Evolutionary conservation across 2,329 filamentous ascomycete species (phyloP), one percentile per base, ranked within the genome.

Genomic region (Microdochium paspali): DNA sequence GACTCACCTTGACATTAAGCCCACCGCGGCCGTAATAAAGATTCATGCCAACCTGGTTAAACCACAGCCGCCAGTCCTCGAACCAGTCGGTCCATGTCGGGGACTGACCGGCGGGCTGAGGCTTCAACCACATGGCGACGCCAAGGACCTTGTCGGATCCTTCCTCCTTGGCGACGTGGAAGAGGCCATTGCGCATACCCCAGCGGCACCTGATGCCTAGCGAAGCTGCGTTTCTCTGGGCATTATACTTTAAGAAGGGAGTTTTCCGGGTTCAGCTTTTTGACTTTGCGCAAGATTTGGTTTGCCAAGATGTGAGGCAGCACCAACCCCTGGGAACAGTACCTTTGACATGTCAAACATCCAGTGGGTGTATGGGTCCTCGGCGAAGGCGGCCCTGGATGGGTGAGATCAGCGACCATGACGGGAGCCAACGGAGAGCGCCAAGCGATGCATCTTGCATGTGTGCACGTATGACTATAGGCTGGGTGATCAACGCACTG

Each of bases 41-140:
- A 56, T 88, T 87, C 74, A 84, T 85, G 12, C 71, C 65, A 13
- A 85, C 68, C 56, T 89, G 84, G 42, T 75, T 72, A 47, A 80
- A 62, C 67, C 80, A 87, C 13, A 89, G 68, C n/a, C 72, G 67
- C 80, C 83, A 87, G 48, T 67, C 68, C 48, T 84, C 79, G 2
- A 76, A 59, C 73, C 80, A 86, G 44, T 79, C 71, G 23, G 68
- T 64, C 83, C 83, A 87, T 5, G 72, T 75, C 42, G 74, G 66
- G 15, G 73, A 69, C 44, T 71, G 58, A 4, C 61, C 66, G 1
- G 68, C 60, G 0, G 66, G 66, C 13, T 70, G 70, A 0, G 84
- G 84, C 1, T 73, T 73, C 46, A 86, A 68, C 85, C 85, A 89
- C 76, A 85, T 87, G 49, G 82, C 79, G 23, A 86, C 80, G 10